Base-by-base conservation (phyloP, 441 rosid genomes). In the Pelargonium myrrhifolium region DNA sequence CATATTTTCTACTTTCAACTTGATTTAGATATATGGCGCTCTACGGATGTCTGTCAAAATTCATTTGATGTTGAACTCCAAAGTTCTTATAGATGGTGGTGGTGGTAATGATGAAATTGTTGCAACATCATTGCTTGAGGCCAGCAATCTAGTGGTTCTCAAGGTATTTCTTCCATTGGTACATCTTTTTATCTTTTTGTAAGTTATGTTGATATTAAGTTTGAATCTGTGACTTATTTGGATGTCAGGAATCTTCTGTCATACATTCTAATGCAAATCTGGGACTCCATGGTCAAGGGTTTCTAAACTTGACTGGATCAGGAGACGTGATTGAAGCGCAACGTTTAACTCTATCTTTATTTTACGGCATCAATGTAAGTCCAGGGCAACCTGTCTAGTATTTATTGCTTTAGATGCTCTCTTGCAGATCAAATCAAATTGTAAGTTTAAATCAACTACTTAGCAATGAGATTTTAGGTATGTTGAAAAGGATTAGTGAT, bases 221-320 rank as follows among this genome's bases (percentile, higher is more conserved):
- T 8, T 68, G 45, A 65, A 72, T 73, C 64, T 65, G 28, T 17
- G 42, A 24, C 62, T 0, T 68, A 11, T 64, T 43, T 67, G 71
- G 37, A 65, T 58, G 51, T 56, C 77, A 92, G 98, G 92, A 85
- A 75, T 90, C 96, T 45, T 92, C 98, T 65, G 78, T 88, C 22
- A 92, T 92, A 83, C 95, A 76, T 78, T 89, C 98, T 67, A 90
- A 88, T 83, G 96, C 95, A 69, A 87, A 92, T 80, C 82, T 92
- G 68, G 98, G 96, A 80, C 92, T 92, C 74, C 92, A 87, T 71
- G 96, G 98, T 17, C 98, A 92, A 75, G 96, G 96, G 64, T 86
- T 71, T 68, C 66, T 92, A 66, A 87, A 87, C 79, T 85, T 92
- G 67, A 82, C 96, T 39, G 98, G 98, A 74, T 77, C 80, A 26